Conservation (phyloP, 306 rosid genomes). For the Datisca glomerata region DNA sequence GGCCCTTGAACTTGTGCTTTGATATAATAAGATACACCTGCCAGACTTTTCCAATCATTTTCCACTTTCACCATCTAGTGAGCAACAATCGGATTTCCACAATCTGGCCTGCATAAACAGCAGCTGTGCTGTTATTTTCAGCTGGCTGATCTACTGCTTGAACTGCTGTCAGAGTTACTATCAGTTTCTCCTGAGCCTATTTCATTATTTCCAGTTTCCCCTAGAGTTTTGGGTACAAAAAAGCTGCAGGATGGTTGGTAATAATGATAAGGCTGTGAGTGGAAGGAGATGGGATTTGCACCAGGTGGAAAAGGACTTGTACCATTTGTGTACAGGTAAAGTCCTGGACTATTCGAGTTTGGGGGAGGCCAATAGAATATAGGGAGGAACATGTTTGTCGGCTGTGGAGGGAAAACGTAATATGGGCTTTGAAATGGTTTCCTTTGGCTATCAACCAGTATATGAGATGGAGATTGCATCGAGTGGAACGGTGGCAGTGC, state of each 20-base stretch:
- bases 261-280: constrained; percentile 37
- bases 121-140: constrained; percentile 9
- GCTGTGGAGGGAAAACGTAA: constrained; percentile 34
- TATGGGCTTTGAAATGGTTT: constrained; percentile 25
- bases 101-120: too few species aligned
- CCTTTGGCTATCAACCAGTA: constrained; percentile 22
- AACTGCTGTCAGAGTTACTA: constrained; percentile 35
- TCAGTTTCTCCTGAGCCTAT: constrained; percentile 23
- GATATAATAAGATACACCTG: too few species aligned
- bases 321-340: constrained; percentile 39
- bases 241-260: constrained; percentile 22
- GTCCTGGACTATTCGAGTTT: constrained; percentile 37
- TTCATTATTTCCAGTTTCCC: constrained; percentile 26
- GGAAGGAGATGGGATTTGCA: constrained; percentile 37
- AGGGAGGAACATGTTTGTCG: constrained; percentile 53
- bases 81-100: too few species aligned
- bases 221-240: constrained; percentile 21
- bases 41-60: too few species aligned
- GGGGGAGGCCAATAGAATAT: constrained; percentile 75
- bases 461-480: constrained; percentile 26
- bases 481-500: constrained; percentile 39
- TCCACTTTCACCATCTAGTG: too few species aligned
- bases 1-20: too few species aligned
- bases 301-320: constrained; percentile 40
- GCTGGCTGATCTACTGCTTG: constrained; percentile 24